These are phyloP conservation scores for Penstemon newberryi DNA, from an alignment of 257 asterid species.

Conservation along the genomic window DNA sequence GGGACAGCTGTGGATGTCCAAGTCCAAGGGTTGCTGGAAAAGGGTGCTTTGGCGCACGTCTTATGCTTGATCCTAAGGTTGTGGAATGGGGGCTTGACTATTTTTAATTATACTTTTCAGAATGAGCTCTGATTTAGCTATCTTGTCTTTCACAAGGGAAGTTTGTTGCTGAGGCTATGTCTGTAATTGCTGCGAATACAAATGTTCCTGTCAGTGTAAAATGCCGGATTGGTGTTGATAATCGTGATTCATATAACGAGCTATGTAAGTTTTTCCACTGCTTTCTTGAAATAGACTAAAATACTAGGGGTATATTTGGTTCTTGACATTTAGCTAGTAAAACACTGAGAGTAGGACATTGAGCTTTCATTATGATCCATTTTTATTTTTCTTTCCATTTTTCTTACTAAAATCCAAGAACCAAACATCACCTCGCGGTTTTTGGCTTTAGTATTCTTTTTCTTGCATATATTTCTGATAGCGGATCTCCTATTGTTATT, in stretches of 20 bases:
- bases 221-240: slow-evolving; percentile 95
- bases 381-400: too few relatives aligned
- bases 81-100: slow-evolving; percentile 29
- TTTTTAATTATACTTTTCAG: slow-evolving; percentile 20
- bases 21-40: slow-evolving; percentile 96
- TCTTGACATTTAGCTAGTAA: too few relatives aligned
- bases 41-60: slow-evolving; percentile 94
- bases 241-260: slow-evolving; percentile 83
- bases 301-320: not conserved
- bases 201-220: slow-evolving; percentile 92
- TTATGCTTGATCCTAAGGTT: slow-evolving; percentile 98
- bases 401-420: too few relatives aligned
- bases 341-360: too few relatives aligned
- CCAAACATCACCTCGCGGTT: too few relatives aligned
- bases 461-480: not conserved
- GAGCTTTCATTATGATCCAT: too few relatives aligned
- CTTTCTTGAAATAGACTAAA: slow-evolving; percentile 10
- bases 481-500: not conserved
- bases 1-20: slow-evolving; percentile 95
- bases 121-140: slow-evolving; percentile 41
- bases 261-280: slow-evolving; percentile 65
- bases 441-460: not conserved
- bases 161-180: slow-evolving; percentile 98
- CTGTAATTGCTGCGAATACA: slow-evolving; percentile 83
- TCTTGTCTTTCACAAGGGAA: slow-evolving; percentile 61